These are phyloP conservation scores for Venustampulla echinocandica DNA, from an alignment of 495 filamentous ascomycete species.

Conservation along the genomic window DNA sequence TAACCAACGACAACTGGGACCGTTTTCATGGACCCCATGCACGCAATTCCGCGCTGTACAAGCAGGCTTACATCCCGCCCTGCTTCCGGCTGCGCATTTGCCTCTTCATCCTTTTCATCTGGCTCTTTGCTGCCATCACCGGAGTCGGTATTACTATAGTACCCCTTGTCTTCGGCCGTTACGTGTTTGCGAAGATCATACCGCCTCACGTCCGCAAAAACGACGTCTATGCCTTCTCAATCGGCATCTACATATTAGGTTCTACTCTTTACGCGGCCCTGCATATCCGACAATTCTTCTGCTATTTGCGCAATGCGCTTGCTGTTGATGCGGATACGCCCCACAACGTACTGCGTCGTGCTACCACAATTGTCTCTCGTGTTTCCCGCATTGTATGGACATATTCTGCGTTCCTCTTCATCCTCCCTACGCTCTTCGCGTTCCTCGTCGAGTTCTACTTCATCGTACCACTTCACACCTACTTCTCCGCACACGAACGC, in stretches of 20 bases:
- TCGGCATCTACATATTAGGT: constrained; percentile 73
- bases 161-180: constrained; percentile 76
- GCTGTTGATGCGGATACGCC: constrained; percentile 23
- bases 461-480: constrained; percentile 80
- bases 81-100: constrained; percentile 72
- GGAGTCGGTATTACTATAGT: constrained; percentile 81
- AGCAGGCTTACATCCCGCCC: constrained; percentile 83
- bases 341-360: constrained; percentile 17
- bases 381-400: constrained; percentile 54
- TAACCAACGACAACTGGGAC: constrained; percentile 47
- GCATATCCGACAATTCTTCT: constrained; percentile 40
- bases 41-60: constrained; percentile 54
- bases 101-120: constrained; percentile 80
- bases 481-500: constrained; percentile 42
- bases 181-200: constrained; percentile 59
- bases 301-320: constrained; percentile 24
- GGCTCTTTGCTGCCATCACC: constrained; percentile 87
- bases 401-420: constrained; percentile 56
- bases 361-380: constrained; percentile 7
- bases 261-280: constrained; percentile 49
- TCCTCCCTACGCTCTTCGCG: constrained; percentile 78
- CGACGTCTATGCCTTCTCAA: constrained; percentile 92
- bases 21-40: constrained; percentile 55
- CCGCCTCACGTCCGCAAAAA: constrained; percentile 65
- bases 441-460: constrained; percentile 81